phyloP scores from a whole-genome alignment of 176 grass and related monocot species.

The Juncus effusus region DNA sequence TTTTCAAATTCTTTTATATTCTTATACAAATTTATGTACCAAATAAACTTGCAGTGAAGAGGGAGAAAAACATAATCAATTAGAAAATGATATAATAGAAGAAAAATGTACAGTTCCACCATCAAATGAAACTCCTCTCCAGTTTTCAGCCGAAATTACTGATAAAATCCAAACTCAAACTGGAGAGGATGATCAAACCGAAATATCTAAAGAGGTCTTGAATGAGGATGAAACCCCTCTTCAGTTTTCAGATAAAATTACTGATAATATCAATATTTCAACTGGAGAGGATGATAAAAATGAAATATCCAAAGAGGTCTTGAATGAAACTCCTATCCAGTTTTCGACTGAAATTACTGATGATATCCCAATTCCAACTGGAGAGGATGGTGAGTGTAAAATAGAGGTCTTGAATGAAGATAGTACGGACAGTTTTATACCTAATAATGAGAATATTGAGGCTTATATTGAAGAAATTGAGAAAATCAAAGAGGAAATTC shows the following conservation, averaged over 20 bases:
- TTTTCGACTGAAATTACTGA: conserved; percentile 22
- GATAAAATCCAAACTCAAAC: background rate
- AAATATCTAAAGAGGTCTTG: background rate
- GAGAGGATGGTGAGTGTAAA: too few relatives aligned
- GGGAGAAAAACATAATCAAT: background rate
- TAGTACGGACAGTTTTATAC: conserved; percentile 5
- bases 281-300: too few relatives aligned
- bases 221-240: conserved; percentile 1
- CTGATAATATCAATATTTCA: conserved; percentile 4
- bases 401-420: background rate
- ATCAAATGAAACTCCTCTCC: background rate
- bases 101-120: background rate
- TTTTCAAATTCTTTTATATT: conserved; percentile 9
- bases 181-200: too few relatives aligned
- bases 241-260: conserved; percentile 12
- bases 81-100: conserved; percentile 6
- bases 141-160: conserved; percentile 19
- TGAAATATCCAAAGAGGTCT: too few relatives aligned
- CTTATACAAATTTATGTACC: background rate
- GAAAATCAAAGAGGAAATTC: background rate
- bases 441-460: conserved; percentile 21
- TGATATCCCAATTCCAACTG: background rate
- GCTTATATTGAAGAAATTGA: background rate
- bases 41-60: conserved; percentile 20
- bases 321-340: background rate